phyloP scores from a whole-genome alignment of 345 rosid genomes.

The Salix exigua region DNA sequence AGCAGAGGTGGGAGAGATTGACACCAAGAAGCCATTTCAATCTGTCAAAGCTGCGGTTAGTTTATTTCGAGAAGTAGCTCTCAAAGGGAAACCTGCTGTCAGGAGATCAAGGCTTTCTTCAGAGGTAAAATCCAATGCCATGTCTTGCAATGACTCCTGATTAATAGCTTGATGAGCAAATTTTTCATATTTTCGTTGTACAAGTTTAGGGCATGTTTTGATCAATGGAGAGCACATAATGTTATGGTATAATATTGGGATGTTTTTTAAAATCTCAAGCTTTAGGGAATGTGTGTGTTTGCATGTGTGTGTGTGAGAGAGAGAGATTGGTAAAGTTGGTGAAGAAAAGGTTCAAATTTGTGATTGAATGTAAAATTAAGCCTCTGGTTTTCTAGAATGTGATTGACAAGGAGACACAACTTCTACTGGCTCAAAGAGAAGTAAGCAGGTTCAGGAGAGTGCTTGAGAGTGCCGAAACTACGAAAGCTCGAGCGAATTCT shows the following conservation, averaged over 20 bases:
- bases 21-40: conserved; percentile 84
- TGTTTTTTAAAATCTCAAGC: background rate
- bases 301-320: background rate
- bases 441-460: conserved; percentile 37
- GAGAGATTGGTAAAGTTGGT: background rate
- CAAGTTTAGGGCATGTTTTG: background rate
- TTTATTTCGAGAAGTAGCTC: conserved; percentile 71
- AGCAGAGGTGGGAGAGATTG: conserved; percentile 89
- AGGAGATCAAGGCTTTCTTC: conserved; percentile 28
- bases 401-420: conserved; percentile 58
- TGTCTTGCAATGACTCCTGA: background rate
- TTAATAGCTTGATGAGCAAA: background rate
- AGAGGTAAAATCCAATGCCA: conserved; percentile 29
- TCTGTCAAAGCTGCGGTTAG: conserved; percentile 95
- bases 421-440: conserved; percentile 47
- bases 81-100: conserved; percentile 23
- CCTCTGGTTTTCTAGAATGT: conserved; percentile 24
- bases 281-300: no score
- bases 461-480: conserved; percentile 38
- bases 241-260: background rate
- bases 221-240: no score
- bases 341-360: background rate
- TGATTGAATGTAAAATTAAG: background rate
- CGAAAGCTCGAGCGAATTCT: conserved; percentile 37
- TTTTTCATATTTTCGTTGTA: background rate